phyloP scores from a whole-genome alignment of 768 basidiomycete species.

The Boletus reticuloceps region DNA sequence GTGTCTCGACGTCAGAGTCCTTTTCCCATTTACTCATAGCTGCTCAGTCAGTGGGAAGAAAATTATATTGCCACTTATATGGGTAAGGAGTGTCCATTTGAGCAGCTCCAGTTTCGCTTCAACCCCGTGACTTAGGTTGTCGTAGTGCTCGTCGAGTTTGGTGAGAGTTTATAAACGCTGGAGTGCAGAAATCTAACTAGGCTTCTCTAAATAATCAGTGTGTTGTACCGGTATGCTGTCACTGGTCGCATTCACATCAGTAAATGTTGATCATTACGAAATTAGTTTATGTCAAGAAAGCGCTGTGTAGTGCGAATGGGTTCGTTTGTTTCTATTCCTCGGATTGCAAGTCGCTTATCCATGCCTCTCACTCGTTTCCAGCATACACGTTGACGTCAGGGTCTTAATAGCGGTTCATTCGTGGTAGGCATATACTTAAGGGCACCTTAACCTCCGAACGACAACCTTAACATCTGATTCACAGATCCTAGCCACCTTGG shows the following conservation, averaged over 20 bases:
- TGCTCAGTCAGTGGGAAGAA: background rate
- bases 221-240: background rate
- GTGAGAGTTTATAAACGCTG: background rate
- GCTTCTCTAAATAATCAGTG: background rate
- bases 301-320: background rate
- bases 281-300: background rate
- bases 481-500: background rate
- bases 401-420: background rate
- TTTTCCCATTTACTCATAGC: background rate
- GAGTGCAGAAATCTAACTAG: background rate
- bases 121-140: background rate
- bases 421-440: background rate
- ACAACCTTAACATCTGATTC: background rate
- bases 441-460: no score
- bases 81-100: background rate
- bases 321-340: background rate
- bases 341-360: background rate
- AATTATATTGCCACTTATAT: background rate
- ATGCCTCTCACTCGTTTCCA: background rate
- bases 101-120: background rate
- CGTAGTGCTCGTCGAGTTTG: background rate
- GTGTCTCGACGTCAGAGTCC: background rate
- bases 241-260: background rate
- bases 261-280: background rate
- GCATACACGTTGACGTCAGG: background rate